Percentiles rank a stretch among this genome's conserved stretches.
phyloP scores from a whole-genome alignment of 805 yeast genomes.

The Teunomyces panamensis region DNA sequence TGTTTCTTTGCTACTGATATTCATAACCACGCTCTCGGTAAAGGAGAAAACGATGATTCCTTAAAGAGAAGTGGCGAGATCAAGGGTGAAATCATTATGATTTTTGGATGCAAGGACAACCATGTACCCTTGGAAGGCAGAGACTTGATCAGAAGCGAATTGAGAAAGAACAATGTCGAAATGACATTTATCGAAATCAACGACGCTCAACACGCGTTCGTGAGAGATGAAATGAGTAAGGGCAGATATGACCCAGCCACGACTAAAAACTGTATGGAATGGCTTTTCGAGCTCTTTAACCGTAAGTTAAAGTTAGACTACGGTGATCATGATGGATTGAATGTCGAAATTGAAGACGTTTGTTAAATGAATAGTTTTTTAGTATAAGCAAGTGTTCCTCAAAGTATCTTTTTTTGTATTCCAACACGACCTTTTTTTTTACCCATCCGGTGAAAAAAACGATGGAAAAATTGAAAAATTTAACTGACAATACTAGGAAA shows the following conservation, averaged over 20 bases:
- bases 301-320: constrained; percentile 63
- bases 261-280: constrained; percentile 62
- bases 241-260: constrained; percentile 83
- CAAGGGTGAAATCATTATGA: constrained; percentile 59
- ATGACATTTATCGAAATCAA: constrained; percentile 72
- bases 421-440: constrained; percentile 2
- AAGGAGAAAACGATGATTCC: constrained; percentile 64
- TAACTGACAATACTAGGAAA: constrained; percentile 4
- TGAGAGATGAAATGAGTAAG: constrained; percentile 73
- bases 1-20: constrained; percentile 82
- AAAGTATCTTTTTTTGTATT: background rate
- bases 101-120: constrained; percentile 75
- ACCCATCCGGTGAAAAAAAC: constrained; percentile 9
- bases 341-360: constrained; percentile 54
- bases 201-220: constrained; percentile 83
- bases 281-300: constrained; percentile 68
- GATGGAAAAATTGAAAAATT: constrained; percentile 14
- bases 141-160: constrained; percentile 59
- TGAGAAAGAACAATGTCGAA: constrained; percentile 57
- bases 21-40: constrained; percentile 64
- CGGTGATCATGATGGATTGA: constrained; percentile 59
- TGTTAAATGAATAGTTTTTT: constrained; percentile 39
- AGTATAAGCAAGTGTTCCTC: background rate
- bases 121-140: constrained; percentile 80
- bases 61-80: constrained; percentile 54